These are phyloP conservation scores for Cadophora malorum DNA, from an alignment of 2,329 filamentous ascomycete species.

Conservation along the genomic window DNA sequence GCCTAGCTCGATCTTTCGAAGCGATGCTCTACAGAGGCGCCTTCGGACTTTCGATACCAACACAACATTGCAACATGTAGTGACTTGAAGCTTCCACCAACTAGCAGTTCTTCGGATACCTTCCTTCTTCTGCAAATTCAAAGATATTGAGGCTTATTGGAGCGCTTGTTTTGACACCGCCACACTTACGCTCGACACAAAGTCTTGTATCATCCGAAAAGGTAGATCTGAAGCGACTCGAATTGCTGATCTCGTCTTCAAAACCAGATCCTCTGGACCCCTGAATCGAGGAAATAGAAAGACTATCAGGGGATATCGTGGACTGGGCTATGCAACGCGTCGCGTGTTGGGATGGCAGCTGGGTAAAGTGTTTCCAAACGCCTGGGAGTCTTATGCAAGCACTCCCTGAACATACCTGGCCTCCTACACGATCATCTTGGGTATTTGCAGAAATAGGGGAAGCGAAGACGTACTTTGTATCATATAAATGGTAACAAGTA, in stretches of 20 bases:
- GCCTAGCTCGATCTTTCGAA: background rate
- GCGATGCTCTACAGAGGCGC: background rate
- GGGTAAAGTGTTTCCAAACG: conserved; percentile 34
- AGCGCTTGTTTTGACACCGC: background rate
- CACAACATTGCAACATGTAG: background rate
- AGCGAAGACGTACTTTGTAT: conserved; percentile 26
- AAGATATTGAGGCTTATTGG: background rate
- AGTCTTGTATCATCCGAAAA: background rate
- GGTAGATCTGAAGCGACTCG: background rate
- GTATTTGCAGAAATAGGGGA: conserved; percentile 20
- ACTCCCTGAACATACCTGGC: conserved; percentile 10
- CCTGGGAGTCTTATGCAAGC: conserved; percentile 33
- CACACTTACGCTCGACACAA: too few species aligned
- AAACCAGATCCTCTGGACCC: background rate
- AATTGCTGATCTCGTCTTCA: background rate
- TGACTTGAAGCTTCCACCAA: background rate
- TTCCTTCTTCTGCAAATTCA: background rate
- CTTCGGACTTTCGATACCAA: background rate
- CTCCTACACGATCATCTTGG: conserved; percentile 20
- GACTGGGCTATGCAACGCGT: conserved; percentile 23
- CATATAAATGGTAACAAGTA: conserved; percentile 20
- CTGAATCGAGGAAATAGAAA: background rate
- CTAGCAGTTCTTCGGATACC: background rate
- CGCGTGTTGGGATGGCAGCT: conserved; percentile 34
- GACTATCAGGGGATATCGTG: background rate